Conservation (phyloP, 2,329 filamentous ascomycete genomes). For the Stenocarpella maydis region DNA sequence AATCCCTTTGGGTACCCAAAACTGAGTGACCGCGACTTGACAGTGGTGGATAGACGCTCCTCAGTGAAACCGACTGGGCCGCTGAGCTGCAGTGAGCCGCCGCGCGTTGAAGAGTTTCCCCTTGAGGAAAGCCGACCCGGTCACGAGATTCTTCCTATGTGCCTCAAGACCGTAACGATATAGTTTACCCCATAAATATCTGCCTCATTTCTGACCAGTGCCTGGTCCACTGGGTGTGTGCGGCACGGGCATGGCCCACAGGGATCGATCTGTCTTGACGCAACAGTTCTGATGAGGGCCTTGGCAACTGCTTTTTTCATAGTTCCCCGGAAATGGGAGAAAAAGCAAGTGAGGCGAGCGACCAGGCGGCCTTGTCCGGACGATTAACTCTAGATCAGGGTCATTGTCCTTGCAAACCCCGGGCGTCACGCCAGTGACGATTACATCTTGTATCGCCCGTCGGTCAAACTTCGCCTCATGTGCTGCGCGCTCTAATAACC, state of each 20-base stretch:
- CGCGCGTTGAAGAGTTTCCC: not conserved
- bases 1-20: not conserved
- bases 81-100: not conserved
- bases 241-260: conserved; percentile 10
- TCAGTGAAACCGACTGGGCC: conserved; percentile 6
- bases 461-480: not conserved
- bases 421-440: not conserved
- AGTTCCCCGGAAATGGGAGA: conserved; percentile 10
- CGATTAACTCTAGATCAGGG: conserved; percentile 20
- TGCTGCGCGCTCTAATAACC: not conserved
- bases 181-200: not conserved
- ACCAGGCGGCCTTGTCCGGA: not conserved
- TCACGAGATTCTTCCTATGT: not conserved
- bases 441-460: not conserved
- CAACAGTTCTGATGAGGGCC: conserved; percentile 14
- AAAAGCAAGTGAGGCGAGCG: conserved; percentile 17
- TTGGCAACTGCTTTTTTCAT: conserved; percentile 24
- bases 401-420: conserved; percentile 5
- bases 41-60: not conserved
- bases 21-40: conserved; percentile 1
- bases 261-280: conserved; percentile 2
- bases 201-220: not conserved
- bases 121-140: conserved; percentile 16
- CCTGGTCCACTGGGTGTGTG: not conserved
- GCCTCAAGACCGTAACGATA: not conserved